Percentiles rank a stretch among this genome's conserved stretches.
These are phyloP conservation scores for Leccinum pachyderme DNA, from an alignment of 1,284 basidiomycete species.

Conservation along the genomic window DNA sequence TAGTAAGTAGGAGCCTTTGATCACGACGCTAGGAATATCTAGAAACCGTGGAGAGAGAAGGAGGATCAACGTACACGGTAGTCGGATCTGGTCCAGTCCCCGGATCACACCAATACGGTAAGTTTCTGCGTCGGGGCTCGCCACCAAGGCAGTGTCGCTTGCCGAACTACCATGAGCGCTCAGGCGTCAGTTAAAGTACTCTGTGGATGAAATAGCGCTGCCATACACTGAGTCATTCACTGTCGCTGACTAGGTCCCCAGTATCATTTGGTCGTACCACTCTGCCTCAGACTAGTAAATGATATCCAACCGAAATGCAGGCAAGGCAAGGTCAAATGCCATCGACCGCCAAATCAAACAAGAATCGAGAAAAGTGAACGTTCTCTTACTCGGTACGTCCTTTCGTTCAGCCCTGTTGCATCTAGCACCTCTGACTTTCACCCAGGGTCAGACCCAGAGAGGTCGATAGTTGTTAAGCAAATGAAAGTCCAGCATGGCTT, in stretches of 20 bases:
- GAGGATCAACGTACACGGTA: neutral
- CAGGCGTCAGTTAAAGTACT: neutral
- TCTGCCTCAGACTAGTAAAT: too few relatives aligned
- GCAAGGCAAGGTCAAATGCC: constrained; percentile 1
- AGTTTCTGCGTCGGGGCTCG: neutral
- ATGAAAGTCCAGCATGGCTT: constrained; percentile 10
- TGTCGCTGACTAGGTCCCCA: neutral
- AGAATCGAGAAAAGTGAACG: constrained; percentile 5
- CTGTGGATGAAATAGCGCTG: neutral
- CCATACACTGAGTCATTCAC: neutral
- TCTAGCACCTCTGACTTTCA: neutral
- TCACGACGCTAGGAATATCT: neutral
- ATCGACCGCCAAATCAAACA: constrained; percentile 7
- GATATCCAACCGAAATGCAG: neutral
- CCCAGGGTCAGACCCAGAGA: constrained; percentile 2
- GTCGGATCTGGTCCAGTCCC: neutral
- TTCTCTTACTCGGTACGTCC: constrained; percentile 7
- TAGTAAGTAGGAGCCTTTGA: neutral
- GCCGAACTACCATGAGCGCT: neutral
- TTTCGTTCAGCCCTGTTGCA: neutral
- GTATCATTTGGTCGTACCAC: neutral
- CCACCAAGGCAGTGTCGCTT: neutral
- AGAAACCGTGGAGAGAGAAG: neutral
- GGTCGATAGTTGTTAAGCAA: neutral
- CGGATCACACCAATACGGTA: neutral